phyloP scores from a whole-genome alignment of 31 red algal genomes.

The Asparagopsis taxiformis region DNA sequence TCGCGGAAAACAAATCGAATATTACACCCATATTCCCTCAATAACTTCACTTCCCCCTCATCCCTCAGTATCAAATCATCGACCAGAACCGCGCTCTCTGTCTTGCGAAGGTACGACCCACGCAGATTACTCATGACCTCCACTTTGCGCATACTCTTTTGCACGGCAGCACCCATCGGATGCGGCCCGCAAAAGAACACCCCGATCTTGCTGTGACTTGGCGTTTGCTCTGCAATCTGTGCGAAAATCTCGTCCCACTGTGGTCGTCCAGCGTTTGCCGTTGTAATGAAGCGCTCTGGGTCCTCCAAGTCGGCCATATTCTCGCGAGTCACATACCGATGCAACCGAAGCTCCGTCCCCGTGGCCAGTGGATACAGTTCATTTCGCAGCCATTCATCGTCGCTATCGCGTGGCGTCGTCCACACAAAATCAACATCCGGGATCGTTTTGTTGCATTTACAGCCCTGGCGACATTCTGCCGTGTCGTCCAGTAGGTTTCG shows the following conservation, averaged over 20 bases:
- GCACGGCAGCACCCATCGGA: conserved; percentile 66
- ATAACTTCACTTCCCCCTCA: not conserved
- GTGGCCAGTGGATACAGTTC: conserved; percentile 45
- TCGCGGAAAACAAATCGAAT: conserved; percentile 44
- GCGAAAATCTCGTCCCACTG: conserved; percentile 71
- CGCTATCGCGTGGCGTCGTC: conserved; percentile 46
- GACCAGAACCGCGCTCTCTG: conserved; percentile 10
- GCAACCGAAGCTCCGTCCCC: conserved; percentile 46
- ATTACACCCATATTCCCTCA: conserved; percentile 14
- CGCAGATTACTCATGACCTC: conserved; percentile 45
- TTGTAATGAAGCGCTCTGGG: conserved; percentile 1
- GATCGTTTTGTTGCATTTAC: conserved; percentile 1
- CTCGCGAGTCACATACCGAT: conserved; percentile 67
- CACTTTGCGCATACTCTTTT: conserved; percentile 22
- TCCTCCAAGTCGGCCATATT: conserved; percentile 29
- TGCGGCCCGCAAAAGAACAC: conserved; percentile 89
- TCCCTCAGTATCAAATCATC: conserved; percentile 24
- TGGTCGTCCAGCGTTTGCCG: conserved; percentile 48
- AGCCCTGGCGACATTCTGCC: conserved; percentile 1
- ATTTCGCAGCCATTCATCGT: conserved; percentile 60
- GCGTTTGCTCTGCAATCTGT: conserved; percentile 27
- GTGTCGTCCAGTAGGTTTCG: not conserved
- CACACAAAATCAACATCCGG: conserved; percentile 87
- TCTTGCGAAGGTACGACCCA: conserved; percentile 29
- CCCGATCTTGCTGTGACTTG: conserved; percentile 40